These are phyloP conservation scores for Ustilago esculenta DNA, from an alignment of 1,284 basidiomycete genomes.

Conservation along the genomic window DNA sequence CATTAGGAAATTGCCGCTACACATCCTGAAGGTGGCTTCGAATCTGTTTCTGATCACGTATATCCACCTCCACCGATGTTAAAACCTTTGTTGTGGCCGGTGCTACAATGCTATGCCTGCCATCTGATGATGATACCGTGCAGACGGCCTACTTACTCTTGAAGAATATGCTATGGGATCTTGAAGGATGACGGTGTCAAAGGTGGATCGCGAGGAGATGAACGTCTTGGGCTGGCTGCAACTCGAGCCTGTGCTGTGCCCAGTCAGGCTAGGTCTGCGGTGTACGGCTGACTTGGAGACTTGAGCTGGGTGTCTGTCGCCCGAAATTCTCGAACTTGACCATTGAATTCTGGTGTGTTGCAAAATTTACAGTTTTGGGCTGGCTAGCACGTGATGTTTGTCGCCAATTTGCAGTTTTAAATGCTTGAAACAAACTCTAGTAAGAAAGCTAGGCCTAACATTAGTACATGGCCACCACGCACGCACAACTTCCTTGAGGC, in stretches of 20 bases:
- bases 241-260: neutral
- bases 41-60: neutral
- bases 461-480: no score
- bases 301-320: no score
- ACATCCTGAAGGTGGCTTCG: no score
- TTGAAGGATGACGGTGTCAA: slow-evolving; percentile 51
- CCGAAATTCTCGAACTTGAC: neutral
- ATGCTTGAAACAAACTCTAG: neutral
- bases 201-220: slow-evolving; percentile 43
- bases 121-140: slow-evolving; percentile 19
- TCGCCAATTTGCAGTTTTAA: neutral
- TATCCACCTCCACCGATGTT: neutral
- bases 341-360: no score
- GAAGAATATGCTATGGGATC: slow-evolving; percentile 47
- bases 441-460: neutral
- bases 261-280: neutral
- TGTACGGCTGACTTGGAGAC: no score
- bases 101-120: slow-evolving; percentile 1
- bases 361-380: slow-evolving; percentile 6
- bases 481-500: no score
- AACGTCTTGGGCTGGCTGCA: slow-evolving; percentile 17
- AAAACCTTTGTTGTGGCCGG: neutral
- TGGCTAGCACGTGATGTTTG: slow-evolving; percentile 3
- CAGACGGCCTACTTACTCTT: slow-evolving; percentile 42
- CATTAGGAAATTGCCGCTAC: no score